Base-by-base conservation (phyloP, 495 filamentous ascomycete species). In the Tricharina praecox region DNA sequence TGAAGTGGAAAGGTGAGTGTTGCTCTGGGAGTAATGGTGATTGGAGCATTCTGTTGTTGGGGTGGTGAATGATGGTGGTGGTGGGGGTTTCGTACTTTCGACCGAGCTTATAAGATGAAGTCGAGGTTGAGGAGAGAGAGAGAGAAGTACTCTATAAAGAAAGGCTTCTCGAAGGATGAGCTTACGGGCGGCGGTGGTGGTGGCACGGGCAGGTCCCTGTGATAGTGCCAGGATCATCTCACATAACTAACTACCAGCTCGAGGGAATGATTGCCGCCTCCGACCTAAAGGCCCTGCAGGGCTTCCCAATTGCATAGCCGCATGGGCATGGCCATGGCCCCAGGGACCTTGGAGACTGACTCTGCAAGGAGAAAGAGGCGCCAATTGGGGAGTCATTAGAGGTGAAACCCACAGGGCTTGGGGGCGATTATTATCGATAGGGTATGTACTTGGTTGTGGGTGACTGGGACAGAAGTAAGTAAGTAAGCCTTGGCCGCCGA, bases 41-140 rank as follows among this genome's bases (percentile, higher is more conserved):
- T 45, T 58, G 55, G 32, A 57, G 46, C 55, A 56, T 58, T n/a
- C n/a, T 21, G 48, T 56, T 49, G 23, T 49, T 25, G 19, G 42
- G 37, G 50, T 38, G 40, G 47, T 28, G 9, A 45, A 48, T 24
- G n/a, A n/a, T n/a, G n/a, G n/a, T n/a, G 38, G 53, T 57, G 37
- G 21, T 40, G 37, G 15, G 37, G n/a, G n/a, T n/a, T n/a, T n/a
- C n/a, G n/a, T n/a, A 13, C 37, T 40, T 20, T 40, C 20, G n/a
- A 20, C 18, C 21, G 40, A 23, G 40, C 26, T 43, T 43, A 16
- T 11, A 16, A 43, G 40, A 26, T 26, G 40, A 15, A 23, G 20
- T 43, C 13, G 40, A 20, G 19, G 13, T 24, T 5, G 40, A 24
- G 8, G 11, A 11, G 23, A 23, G 34, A 37, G 34, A 13, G 28